These are phyloP conservation scores for Circinella minor DNA, from an alignment of 371 early-diverging fungal genomes.

Conservation along the genomic window DNA sequence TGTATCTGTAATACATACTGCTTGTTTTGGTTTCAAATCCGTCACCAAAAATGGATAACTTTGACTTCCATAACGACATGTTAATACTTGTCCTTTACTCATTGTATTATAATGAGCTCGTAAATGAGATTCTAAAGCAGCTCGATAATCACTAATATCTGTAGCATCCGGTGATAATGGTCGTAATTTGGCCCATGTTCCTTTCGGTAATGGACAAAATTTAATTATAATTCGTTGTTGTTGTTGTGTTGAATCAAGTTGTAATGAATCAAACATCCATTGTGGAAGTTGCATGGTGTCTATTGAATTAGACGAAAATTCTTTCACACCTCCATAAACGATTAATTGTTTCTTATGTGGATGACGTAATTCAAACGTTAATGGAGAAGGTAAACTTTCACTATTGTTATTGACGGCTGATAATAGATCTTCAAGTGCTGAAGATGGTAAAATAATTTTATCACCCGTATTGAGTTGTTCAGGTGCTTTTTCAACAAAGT, in stretches of 20 bases:
- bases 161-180: conserved; percentile 59
- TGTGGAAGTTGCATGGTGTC: conserved; percentile 57
- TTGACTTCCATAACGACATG: conserved; percentile 61
- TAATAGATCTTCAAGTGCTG: conserved; percentile 63
- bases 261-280: conserved; percentile 59
- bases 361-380: conserved; percentile 70
- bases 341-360: conserved; percentile 38
- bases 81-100: conserved; percentile 67
- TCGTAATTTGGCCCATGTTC: conserved; percentile 70
- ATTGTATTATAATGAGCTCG: conserved; percentile 76
- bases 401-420: conserved; percentile 16
- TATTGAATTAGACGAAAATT: conserved; percentile 59
- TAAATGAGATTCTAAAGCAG: conserved; percentile 78
- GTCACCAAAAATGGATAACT: conserved; percentile 66
- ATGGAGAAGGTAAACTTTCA: conserved; percentile 61
- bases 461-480: conserved; percentile 58
- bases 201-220: conserved; percentile 65
- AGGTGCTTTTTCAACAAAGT: conserved; percentile 26
- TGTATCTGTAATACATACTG: conserved; percentile 78
- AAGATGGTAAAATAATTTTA: conserved; percentile 64
- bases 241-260: conserved; percentile 42
- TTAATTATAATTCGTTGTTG: conserved; percentile 58
- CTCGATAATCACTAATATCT: conserved; percentile 72
- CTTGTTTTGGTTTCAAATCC: conserved; percentile 69
- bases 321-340: conserved; percentile 78